Evolutionary conservation across 2,329 filamentous ascomycete species (phyloP).

Genomic region (Verticillium zaregamsianum): DNA sequence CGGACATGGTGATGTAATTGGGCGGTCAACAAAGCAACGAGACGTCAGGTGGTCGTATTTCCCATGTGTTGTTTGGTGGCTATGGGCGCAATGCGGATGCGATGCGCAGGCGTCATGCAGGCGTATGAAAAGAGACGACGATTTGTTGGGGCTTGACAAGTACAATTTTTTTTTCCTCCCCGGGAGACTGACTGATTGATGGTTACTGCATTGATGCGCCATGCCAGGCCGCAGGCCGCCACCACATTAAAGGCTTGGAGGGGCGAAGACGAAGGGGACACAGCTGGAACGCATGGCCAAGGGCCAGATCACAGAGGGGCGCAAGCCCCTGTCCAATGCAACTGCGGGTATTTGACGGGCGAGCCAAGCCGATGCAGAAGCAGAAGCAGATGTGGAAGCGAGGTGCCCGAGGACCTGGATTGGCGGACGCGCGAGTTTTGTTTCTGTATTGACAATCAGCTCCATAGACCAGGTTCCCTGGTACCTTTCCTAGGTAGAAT

Average conservation of each 20-base stretch:
- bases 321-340: background rate
- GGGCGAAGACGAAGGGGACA: background rate
- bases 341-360: background rate
- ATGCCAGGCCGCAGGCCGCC: background rate
- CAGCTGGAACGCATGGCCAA: background rate
- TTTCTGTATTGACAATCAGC: no score
- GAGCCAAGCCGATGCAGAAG: background rate
- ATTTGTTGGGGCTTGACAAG: background rate
- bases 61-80: background rate
- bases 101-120: background rate
- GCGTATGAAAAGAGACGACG: background rate
- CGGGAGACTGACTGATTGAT: background rate
- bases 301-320: background rate
- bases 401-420: no score
- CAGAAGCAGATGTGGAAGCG: no score
- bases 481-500: background rate
- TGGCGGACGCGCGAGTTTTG: no score
- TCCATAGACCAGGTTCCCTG: no score
- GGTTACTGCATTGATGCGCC: background rate
- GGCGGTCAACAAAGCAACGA: background rate
- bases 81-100: background rate
- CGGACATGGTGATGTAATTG: slow-evolving; percentile 21
- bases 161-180: no score
- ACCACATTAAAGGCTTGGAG: background rate
- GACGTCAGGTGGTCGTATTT: background rate